Conservation (phyloP, 2,329 filamentous ascomycete genomes). For the Blastomyces silverae region DNA sequence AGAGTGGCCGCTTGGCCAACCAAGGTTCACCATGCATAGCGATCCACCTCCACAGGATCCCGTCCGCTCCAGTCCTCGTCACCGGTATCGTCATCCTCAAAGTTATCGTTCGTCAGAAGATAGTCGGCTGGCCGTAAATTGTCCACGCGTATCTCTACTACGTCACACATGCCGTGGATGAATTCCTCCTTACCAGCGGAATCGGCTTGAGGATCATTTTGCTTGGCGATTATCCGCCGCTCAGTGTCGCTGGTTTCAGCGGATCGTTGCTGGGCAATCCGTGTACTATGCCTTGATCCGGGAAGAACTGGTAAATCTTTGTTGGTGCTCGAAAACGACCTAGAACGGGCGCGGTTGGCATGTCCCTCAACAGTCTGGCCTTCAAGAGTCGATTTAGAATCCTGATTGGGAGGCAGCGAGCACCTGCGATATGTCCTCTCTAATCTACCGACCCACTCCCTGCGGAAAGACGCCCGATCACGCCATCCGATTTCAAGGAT, state of each 20-base stretch:
- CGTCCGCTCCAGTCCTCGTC: slow-evolving; percentile 58
- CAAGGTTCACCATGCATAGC: slow-evolving; percentile 27
- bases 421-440: slow-evolving; percentile 44
- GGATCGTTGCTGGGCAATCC: slow-evolving; percentile 30
- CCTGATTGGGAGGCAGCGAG: slow-evolving; percentile 21
- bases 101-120: slow-evolving; percentile 54
- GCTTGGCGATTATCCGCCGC: slow-evolving; percentile 13
- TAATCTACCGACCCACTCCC: slow-evolving; percentile 67
- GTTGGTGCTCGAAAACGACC: background rate
- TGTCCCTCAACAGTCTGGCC: background rate
- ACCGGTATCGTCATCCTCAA: slow-evolving; percentile 53
- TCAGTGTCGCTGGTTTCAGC: slow-evolving; percentile 14
- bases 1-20: background rate
- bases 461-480: slow-evolving; percentile 69
- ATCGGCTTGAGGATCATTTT: slow-evolving; percentile 9
- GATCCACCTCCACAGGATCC: slow-evolving; percentile 33
- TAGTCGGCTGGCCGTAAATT: slow-evolving; percentile 55
- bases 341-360: background rate
- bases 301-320: background rate
- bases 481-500: slow-evolving; percentile 76
- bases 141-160: slow-evolving; percentile 55
- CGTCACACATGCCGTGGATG: slow-evolving; percentile 53
- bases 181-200: slow-evolving; percentile 19
- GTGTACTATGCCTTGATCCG: slow-evolving; percentile 36
- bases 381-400: background rate